Evolutionary conservation across 2,329 filamentous ascomycete species (phyloP), one percentile per base, ranked within the genome.

Genomic region (Aspergillus brasiliensis): DNA sequence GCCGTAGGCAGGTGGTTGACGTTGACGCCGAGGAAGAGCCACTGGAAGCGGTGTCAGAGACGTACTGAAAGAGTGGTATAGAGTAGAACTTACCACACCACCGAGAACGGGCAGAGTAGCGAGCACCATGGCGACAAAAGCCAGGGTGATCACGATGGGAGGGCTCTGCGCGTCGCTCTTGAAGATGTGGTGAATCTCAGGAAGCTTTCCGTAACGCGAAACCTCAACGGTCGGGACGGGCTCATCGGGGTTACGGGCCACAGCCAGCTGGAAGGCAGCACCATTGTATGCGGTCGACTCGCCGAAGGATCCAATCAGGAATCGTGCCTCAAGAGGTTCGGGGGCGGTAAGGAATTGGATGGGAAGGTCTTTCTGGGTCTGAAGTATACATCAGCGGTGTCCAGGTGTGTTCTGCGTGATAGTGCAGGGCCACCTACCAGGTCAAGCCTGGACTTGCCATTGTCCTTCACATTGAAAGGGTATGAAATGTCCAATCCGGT

Each of bases 161-260:
- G 93, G 92, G 77, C 87, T 97, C 77, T 85, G 86, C 47, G 92
- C 87, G 70, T 94, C 92, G 13, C 83, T 77, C 65, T 87, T 88
- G 87, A 98, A 99, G 69, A 90, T 91, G 81, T 99, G 95, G 80
- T 91, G 86, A 73, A 99, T 97, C 78, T 96, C 90, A 8, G 86
- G 81, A 66, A 88, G 86, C 80, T 91, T 91, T 73, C 90, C 90
- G 78, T 97, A 98, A 78, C 94, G 89, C 65, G 93, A 78, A 8
- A 91, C 87, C 69, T 91, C 84, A 70, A 87, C 85, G 58, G 82
- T 77, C 19, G 86, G 82, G 15, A 86, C 73, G 2, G 90, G 83
- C 3, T 81, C 77, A 69, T 83, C 85, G 54, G 87, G 75, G 71
- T 94, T 89, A 57, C 82, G 82, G 64, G 84, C 78, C 57, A 97